These are phyloP conservation scores for Batkoa obscura DNA, from an alignment of 371 early-diverging fungal species.

Conservation along the genomic window DNA sequence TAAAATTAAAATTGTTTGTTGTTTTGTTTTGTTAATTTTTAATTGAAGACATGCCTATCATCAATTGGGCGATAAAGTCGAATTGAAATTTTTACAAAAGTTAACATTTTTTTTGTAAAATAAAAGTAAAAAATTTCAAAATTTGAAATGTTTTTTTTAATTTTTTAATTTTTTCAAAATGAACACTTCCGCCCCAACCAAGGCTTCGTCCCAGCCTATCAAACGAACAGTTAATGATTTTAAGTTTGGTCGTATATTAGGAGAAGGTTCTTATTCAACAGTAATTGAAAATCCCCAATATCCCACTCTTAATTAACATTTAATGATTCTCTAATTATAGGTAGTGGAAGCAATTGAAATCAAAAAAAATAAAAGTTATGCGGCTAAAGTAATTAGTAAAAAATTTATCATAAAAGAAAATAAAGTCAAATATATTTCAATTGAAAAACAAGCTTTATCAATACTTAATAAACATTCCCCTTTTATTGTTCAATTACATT, in stretches of 20 bases:
- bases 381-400: constrained; percentile 88
- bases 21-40: no score
- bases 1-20: no score
- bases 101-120: no score
- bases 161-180: no score
- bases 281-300: constrained; percentile 23
- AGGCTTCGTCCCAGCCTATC: constrained; percentile 4
- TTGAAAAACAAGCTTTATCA: constrained; percentile 77
- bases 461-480: constrained; percentile 66
- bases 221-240: constrained; percentile 54
- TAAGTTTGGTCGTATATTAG: constrained; percentile 60
- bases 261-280: constrained; percentile 92
- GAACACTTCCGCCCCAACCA: no score
- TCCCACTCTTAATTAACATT: neutral
- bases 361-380: constrained; percentile 44
- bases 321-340: constrained; percentile 12
- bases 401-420: constrained; percentile 79
- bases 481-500: constrained; percentile 73
- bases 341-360: constrained; percentile 50
- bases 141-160: no score
- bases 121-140: no score
- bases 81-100: no score
- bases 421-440: constrained; percentile 85
- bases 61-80: no score
- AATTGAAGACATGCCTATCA: no score